phyloP scores from a whole-genome alignment of 2,329 filamentous ascomycete species.

The Claviceps capensis region DNA sequence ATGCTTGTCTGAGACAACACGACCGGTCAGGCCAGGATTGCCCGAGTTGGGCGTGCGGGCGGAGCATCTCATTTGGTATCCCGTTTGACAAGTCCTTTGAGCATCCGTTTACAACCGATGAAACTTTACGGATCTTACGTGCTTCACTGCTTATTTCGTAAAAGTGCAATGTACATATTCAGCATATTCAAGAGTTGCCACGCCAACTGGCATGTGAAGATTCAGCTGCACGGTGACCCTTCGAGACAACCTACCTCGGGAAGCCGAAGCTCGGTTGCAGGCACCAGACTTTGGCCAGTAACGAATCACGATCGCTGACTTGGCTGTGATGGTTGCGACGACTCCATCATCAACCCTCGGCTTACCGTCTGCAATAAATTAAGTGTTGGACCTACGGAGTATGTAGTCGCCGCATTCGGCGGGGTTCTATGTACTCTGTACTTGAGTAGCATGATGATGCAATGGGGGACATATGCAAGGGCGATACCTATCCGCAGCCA shows the following conservation, averaged over 20 bases:
- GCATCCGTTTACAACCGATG: no score
- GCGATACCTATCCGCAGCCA: background rate
- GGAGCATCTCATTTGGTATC: constrained; percentile 1
- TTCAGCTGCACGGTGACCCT: background rate
- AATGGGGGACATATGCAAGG: background rate
- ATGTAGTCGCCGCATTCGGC: no score
- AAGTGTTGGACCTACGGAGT: background rate
- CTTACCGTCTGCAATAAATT: background rate
- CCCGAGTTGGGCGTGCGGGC: background rate
- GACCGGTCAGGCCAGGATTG: constrained; percentile 5
- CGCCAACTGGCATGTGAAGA: background rate
- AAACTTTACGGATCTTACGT: no score
- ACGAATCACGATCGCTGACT: background rate
- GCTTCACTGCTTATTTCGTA: no score
- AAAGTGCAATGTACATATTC: no score
- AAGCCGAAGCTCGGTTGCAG: background rate
- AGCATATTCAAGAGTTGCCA: no score
- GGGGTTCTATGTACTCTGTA: no score
- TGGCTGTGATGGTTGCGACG: background rate
- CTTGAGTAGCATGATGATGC: background rate
- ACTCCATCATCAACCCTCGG: no score
- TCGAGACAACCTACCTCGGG: background rate
- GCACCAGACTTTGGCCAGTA: background rate
- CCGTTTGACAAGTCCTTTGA: no score
- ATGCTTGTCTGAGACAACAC: constrained; percentile 3